Conservation (phyloP, 1,284 basidiomycete species). For the Phellinidium pouzarii region DNA sequence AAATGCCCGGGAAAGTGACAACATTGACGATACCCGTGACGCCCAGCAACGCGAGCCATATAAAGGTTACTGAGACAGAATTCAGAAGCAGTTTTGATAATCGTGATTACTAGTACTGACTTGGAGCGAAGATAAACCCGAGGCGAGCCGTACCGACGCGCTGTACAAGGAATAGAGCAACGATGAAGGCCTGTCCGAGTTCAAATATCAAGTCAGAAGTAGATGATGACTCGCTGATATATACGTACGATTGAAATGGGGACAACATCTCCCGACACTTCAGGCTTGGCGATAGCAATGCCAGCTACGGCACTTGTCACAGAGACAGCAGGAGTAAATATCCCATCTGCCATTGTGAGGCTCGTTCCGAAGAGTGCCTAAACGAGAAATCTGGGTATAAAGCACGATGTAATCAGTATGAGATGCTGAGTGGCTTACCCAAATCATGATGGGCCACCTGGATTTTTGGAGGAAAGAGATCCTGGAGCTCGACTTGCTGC, state of each 20-base stretch:
- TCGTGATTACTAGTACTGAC: slow-evolving; percentile 31
- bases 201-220: background rate
- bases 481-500: slow-evolving; percentile 16
- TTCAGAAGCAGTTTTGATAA: background rate
- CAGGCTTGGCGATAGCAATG: slow-evolving; percentile 52
- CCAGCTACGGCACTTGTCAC: slow-evolving; percentile 63
- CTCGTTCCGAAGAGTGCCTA: slow-evolving; percentile 36
- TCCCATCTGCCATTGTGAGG: slow-evolving; percentile 56
- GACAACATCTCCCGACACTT: slow-evolving; percentile 39
- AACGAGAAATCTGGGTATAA: background rate
- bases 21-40: slow-evolving; percentile 56
- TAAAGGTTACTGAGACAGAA: slow-evolving; percentile 37
- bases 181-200: slow-evolving; percentile 40
- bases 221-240: background rate
- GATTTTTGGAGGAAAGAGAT: slow-evolving; percentile 28
- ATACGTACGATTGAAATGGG: slow-evolving; percentile 54
- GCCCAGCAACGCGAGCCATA: slow-evolving; percentile 51
- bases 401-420: background rate
- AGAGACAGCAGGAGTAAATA: slow-evolving; percentile 60
- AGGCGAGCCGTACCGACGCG: slow-evolving; percentile 52
- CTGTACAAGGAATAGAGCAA: slow-evolving; percentile 53
- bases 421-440: slow-evolving; percentile 33
- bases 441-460: slow-evolving; percentile 46
- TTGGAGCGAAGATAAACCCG: slow-evolving; percentile 46
- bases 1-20: slow-evolving; percentile 47